phyloP scores from a whole-genome alignment of 2,329 filamentous ascomycete species.

The Zarea fungicola region DNA sequence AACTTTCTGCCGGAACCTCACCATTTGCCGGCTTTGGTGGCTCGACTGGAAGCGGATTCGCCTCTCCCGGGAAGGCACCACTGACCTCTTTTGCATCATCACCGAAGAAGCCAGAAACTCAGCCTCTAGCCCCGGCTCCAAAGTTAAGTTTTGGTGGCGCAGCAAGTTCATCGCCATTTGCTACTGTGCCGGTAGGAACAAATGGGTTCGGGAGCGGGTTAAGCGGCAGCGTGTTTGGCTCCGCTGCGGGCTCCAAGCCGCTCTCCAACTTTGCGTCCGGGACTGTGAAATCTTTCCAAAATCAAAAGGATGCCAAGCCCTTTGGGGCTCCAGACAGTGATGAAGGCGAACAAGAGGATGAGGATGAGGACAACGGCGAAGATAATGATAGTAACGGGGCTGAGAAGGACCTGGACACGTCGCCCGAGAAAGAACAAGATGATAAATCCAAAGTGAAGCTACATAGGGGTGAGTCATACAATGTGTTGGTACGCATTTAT shows the following conservation, averaged over 20 bases:
- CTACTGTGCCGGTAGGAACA: constrained; percentile 33
- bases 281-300: constrained; percentile 42
- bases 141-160: constrained; percentile 46
- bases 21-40: constrained; percentile 56
- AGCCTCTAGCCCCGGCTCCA: constrained; percentile 28
- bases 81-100: constrained; percentile 30
- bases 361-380: constrained; percentile 35
- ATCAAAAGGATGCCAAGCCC: constrained; percentile 60
- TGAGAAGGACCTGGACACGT: constrained; percentile 40
- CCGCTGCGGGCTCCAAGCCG: constrained; percentile 36
- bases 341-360: constrained; percentile 46
- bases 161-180: constrained; percentile 42
- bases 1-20: constrained; percentile 58
- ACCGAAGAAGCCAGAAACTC: constrained; percentile 22
- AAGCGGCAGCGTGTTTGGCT: constrained; percentile 39
- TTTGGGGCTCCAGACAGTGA: constrained; percentile 74
- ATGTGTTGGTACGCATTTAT: not conserved
- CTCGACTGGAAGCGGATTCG: constrained; percentile 46
- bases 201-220: constrained; percentile 46
- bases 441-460: constrained; percentile 54
- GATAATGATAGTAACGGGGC: constrained; percentile 37
- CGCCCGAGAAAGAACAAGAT: constrained; percentile 52
- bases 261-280: constrained; percentile 68
- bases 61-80: constrained; percentile 34
- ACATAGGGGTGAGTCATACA: constrained; percentile 59